A percentile compares a stretch with the other conserved stretches of the same genome.
Evolutionary conservation across 2,329 filamentous ascomycete species (phyloP).

Genomic region (Fusarium newnesense): DNA sequence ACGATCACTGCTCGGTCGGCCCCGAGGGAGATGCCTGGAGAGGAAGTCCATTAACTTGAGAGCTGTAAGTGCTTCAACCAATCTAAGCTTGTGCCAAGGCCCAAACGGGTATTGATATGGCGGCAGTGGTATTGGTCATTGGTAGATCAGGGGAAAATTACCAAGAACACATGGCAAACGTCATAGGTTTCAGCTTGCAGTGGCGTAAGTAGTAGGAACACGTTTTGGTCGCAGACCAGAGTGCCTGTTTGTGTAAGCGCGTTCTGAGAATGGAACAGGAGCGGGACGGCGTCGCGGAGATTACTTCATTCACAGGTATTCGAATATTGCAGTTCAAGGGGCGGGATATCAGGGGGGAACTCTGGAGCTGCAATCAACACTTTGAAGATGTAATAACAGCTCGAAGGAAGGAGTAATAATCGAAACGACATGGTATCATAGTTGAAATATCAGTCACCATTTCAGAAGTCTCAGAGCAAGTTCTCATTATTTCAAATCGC

Average conservation of each 20-base stretch:
- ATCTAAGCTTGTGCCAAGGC: too few species aligned
- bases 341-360: too few species aligned
- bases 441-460: background rate
- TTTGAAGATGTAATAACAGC: accelerated
- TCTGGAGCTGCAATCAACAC: accelerated
- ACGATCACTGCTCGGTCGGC: background rate
- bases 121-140: background rate
- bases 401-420: background rate
- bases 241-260: accelerated
- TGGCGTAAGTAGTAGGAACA: background rate
- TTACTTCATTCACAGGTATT: accelerated
- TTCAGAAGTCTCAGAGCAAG: accelerated
- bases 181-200: background rate
- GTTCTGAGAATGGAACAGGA: too few species aligned
- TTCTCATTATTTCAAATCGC: accelerated
- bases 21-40: background rate
- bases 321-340: accelerated
- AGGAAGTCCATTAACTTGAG: background rate
- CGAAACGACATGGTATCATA: accelerated
- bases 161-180: background rate
- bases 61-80: background rate
- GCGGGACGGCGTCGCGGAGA: accelerated
- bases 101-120: background rate
- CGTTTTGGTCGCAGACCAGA: accelerated
- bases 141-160: background rate